Evolutionary conservation across 164 flowering plant species (phyloP).

Genomic region (grape (Vitis vinifera)): ASM3070453v1 NC_081810.1:16444501-16445000

Average conservation of each 20-base stretch:
- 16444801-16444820: too few relatives aligned
- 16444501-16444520: constrained; percentile 72
- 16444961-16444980: too few relatives aligned
- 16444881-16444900: too few relatives aligned
- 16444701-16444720: too few relatives aligned
- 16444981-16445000: too few relatives aligned
- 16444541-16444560: constrained; percentile 78
- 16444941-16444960: too few relatives aligned
- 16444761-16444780: background rate
- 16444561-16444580: constrained; percentile 78
- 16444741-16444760: background rate
- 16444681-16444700: background rate
- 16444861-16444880: too few relatives aligned
- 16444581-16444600: constrained; percentile 71
- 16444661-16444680: background rate
- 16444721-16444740: background rate
- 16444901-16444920: too few relatives aligned
- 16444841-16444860: too few relatives aligned
- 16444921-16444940: too few relatives aligned
- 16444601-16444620: constrained; percentile 66
- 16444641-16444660: background rate
- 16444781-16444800: too few relatives aligned
- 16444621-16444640: constrained; percentile 54
- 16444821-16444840: too few relatives aligned
- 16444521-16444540: constrained; percentile 70